Evolutionary conservation across 805 yeast species (phyloP), one percentile per base, ranked within the genome.

Genomic region (Sungouiozyma intestinalis): DNA sequence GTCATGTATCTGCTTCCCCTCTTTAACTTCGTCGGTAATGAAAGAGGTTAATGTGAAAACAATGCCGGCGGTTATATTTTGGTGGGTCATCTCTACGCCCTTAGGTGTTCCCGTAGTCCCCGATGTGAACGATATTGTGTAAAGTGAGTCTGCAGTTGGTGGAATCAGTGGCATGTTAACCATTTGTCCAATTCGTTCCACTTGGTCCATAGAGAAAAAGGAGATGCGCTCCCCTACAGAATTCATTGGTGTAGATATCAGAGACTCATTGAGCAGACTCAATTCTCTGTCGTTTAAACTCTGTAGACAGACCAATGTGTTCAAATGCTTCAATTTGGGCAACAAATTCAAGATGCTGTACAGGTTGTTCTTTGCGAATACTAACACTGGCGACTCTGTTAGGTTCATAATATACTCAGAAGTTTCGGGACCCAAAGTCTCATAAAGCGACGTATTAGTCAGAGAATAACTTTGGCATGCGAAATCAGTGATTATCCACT

Each of bases 91-190:
- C 39, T 70, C 73, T 15, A 77, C 87, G 41, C 88, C 88, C 60
- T 81, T 81, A 38, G 88, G 88, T 15, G 71, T 60, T 15, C 86
- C 86, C 1, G 87, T 80, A 2, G 88, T 81, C 27, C 88, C 88
- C 0, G 85, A 77, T 2, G 88, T 81, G 57, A 80, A 81, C 6
- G 81, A 75, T 38, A 81, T 73, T 15, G 87, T 78, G 55, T 75
- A 77, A 16, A 72, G 38, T 18, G 73, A 69, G 14, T 73, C 70
- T 1, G 78, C 73, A 1, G 58, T 63, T 19, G 85, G 82, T 11
- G 74, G 74, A 34, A 58, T 53, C 45, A 58, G 52, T 35, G 70
- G 62, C 39, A 58, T 52, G 40, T 74, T 69, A 37, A 73, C 65
- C 44, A 70, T 57, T 46, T 49, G 53, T 40, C 73, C 76, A 44